phyloP scores from a whole-genome alignment of 1,139 yeast species.

The Sugiyamaella sp. region DNA sequence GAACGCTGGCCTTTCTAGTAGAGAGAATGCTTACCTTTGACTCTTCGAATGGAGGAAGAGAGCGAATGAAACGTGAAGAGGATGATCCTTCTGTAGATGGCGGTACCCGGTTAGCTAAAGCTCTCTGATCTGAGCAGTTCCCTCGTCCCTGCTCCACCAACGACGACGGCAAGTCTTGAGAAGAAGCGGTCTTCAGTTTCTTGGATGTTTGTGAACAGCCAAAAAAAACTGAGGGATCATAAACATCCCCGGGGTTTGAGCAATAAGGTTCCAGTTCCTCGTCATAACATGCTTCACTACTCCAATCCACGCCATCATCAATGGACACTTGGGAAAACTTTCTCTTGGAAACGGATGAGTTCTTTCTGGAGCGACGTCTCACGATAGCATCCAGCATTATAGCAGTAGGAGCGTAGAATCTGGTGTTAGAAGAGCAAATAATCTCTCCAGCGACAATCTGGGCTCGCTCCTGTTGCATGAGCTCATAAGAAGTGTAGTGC shows the following conservation, averaged over 20 bases:
- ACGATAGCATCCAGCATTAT: constrained; percentile 15
- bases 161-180: too few relatives aligned
- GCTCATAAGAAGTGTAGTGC: constrained; percentile 28
- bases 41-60: constrained; percentile 4
- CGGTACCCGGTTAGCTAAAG: background rate
- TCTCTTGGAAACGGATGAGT: background rate
- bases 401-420: constrained; percentile 9
- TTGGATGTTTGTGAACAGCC: too few relatives aligned
- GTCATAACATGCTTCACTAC: background rate
- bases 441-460: constrained; percentile 24
- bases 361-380: constrained; percentile 9
- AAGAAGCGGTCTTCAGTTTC: too few relatives aligned
- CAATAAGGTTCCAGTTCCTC: background rate
- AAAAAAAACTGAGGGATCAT: too few relatives aligned
- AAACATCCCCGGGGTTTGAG: too few relatives aligned
- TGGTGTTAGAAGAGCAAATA: background rate
- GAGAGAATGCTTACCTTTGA: constrained; percentile 4
- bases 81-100: background rate
- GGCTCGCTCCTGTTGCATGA: constrained; percentile 29
- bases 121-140: too few relatives aligned
- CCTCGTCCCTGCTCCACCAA: too few relatives aligned
- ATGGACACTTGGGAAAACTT: background rate
- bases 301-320: background rate
- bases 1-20: constrained; percentile 1
- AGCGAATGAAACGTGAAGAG: background rate